phyloP scores from a whole-genome alignment of 2,329 filamentous ascomycete species.

The Cordyceps pruinosa region DNA sequence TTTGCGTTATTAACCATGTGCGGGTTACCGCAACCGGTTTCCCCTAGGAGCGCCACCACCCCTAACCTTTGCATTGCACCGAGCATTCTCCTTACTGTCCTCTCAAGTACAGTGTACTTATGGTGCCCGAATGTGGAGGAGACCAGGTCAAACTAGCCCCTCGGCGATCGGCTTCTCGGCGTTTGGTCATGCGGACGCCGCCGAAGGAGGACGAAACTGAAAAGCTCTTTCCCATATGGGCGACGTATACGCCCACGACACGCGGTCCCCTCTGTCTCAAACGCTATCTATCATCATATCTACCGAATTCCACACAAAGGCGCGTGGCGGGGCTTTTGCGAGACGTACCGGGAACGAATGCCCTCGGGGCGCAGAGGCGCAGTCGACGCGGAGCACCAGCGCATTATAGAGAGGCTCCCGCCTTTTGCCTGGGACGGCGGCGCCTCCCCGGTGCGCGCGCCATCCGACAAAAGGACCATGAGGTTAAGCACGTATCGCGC shows the following conservation, averaged over 20 bases:
- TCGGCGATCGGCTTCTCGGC: neutral
- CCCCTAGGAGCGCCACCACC: neutral
- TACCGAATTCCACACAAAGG: too few relatives aligned
- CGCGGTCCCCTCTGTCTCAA: neutral
- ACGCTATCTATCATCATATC: neutral
- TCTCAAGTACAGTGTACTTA: neutral
- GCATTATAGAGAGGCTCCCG: neutral
- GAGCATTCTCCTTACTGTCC: neutral
- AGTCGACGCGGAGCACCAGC: neutral
- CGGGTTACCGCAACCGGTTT: neutral
- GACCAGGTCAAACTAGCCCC: neutral
- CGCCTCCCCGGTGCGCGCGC: neutral
- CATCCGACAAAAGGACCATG: conserved; percentile 4
- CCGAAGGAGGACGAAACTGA: neutral
- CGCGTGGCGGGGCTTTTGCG: too few relatives aligned
- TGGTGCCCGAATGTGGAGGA: neutral
- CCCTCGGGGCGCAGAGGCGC: neutral
- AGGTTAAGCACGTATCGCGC: neutral
- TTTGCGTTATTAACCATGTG: neutral
- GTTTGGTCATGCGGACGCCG: neutral
- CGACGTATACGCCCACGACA: neutral
- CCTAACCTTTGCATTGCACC: neutral
- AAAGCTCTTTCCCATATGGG: neutral
- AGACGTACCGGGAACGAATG: neutral
- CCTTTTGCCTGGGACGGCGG: neutral